Conservation (phyloP, 1,284 basidiomycete species). For the Pseudozyma tsukubaensis region DNA sequence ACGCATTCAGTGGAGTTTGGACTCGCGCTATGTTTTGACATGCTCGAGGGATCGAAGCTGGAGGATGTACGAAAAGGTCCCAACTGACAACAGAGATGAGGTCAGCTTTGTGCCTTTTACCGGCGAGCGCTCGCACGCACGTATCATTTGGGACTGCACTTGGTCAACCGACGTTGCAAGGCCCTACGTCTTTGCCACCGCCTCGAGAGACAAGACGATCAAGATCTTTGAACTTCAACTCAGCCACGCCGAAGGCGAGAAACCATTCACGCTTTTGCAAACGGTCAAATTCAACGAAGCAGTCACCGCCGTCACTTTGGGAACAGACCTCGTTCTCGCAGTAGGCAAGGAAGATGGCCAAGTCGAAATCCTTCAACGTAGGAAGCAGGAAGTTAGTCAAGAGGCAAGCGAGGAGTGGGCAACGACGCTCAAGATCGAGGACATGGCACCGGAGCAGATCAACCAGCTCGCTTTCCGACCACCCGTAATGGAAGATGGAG, state of each 20-base stretch:
- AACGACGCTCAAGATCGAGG: constrained; percentile 21
- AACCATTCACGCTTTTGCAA: constrained; percentile 32
- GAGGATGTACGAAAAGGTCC: constrained; percentile 77
- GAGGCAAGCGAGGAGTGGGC: constrained; percentile 18
- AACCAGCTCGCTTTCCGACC: constrained; percentile 59
- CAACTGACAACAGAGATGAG: not conserved
- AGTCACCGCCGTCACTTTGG: constrained; percentile 50
- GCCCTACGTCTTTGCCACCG: constrained; percentile 82
- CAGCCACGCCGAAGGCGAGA: constrained; percentile 8
- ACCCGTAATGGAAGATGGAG: constrained; percentile 38
- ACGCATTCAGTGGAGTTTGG: constrained; percentile 85
- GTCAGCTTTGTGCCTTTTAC: constrained; percentile 43
- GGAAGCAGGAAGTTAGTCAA: not conserved
- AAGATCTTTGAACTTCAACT: constrained; percentile 49
- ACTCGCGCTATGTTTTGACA: constrained; percentile 81
- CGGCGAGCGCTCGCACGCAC: constrained; percentile 81
- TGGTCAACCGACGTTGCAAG: constrained; percentile 75
- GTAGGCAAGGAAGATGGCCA: constrained; percentile 96
- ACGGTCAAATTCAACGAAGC: constrained; percentile 52
- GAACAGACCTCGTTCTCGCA: constrained; percentile 73
- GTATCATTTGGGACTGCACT: constrained; percentile 95
- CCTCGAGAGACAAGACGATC: constrained; percentile 94
- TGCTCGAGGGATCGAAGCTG: constrained; percentile 93
- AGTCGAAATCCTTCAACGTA: constrained; percentile 74
- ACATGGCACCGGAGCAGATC: constrained; percentile 60